Percentiles rank a stretch among this genome's conserved stretches.
Conservation (phyloP, 1,139 yeast genomes). For the Sugiyamaella pinicola region DNA sequence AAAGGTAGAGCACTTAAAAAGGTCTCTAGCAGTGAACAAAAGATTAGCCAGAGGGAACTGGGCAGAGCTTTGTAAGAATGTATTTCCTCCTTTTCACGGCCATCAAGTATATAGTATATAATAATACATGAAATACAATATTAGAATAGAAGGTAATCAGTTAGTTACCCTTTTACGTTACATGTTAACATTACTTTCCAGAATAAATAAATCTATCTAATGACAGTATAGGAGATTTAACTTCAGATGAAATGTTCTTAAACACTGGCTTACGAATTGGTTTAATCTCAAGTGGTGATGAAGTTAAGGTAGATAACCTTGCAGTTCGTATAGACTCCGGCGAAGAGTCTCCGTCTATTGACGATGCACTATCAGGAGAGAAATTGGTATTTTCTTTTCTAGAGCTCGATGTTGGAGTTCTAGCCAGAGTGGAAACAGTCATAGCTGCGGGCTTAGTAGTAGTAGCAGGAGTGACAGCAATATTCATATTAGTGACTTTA, state of each 20-base stretch:
- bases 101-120: constrained; percentile 7
- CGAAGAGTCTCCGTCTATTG: constrained; percentile 17
- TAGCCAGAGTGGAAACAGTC: background rate
- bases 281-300: background rate
- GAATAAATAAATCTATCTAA: constrained; percentile 15
- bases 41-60: constrained; percentile 48
- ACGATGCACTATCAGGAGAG: constrained; percentile 12
- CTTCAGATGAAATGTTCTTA: background rate
- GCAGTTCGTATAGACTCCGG: constrained; percentile 11
- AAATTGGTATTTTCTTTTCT: background rate
- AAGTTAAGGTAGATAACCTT: background rate
- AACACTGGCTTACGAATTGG: background rate
- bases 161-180: no score
- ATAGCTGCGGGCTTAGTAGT: background rate
- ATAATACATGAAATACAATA: no score
- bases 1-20: constrained; percentile 54
- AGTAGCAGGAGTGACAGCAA: background rate
- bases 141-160: no score
- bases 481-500: background rate
- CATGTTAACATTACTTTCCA: background rate
- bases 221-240: background rate
- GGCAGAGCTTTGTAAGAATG: constrained; percentile 52
- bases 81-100: no score
- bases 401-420: no score
- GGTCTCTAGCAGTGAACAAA: constrained; percentile 52